phyloP scores from a whole-genome alignment of 176 grass and related monocot genomes.

The Alloteropsis semialata region DNA sequence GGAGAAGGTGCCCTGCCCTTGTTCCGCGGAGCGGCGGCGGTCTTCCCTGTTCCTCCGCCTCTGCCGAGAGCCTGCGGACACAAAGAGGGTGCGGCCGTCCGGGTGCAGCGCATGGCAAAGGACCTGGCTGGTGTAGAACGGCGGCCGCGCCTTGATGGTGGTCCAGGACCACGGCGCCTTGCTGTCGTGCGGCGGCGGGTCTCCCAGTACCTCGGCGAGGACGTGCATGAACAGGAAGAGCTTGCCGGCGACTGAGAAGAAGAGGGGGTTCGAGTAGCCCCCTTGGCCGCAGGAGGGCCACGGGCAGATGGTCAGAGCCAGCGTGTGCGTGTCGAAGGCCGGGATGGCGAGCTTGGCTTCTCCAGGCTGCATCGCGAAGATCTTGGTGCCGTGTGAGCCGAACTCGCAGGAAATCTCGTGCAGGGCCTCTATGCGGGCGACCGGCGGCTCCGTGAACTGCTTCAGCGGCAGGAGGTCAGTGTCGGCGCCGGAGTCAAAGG shows the following conservation, averaged over 20 bases:
- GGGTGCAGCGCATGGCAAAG: not conserved
- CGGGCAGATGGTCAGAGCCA: not conserved
- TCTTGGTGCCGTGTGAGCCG: slow-evolving; percentile 29
- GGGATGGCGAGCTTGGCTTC: not conserved
- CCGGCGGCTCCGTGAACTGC: not conserved
- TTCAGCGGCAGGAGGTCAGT: not conserved
- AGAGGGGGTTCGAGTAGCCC: not conserved
- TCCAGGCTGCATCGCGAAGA: not conserved
- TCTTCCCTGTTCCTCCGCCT: too few species aligned
- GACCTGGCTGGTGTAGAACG: not conserved
- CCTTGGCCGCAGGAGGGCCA: not conserved
- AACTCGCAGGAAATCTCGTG: not conserved
- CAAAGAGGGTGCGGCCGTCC: slow-evolving; percentile 8
- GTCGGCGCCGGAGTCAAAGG: not conserved
- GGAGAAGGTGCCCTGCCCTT: slow-evolving; percentile 7
- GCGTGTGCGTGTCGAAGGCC: not conserved
- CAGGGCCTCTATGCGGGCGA: not conserved
- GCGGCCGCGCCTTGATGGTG: not conserved
- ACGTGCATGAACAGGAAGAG: not conserved
- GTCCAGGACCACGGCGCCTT: slow-evolving; percentile 12
- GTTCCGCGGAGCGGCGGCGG: too few species aligned
- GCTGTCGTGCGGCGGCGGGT: not conserved
- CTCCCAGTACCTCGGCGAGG: not conserved
- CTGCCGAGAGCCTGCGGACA: not conserved
- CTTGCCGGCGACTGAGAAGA: not conserved